Evolutionary conservation across 2,329 filamentous ascomycete species (phyloP), one percentile per base, ranked within the genome.

Genomic region (Hymenoscyphus fructigenus): DNA sequence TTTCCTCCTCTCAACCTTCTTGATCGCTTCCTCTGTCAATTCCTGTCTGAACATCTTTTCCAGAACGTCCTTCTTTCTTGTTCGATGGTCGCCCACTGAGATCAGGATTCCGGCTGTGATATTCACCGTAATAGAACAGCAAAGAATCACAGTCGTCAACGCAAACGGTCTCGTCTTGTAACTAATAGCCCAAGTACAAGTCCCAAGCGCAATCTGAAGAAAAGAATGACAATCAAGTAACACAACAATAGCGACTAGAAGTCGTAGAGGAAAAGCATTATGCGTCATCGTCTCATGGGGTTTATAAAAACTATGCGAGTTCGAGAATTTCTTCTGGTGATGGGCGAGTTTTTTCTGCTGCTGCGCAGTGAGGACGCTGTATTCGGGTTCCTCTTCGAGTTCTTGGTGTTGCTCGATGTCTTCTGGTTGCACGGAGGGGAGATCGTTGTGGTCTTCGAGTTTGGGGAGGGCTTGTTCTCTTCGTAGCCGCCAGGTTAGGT

Each of bases 241-340:
- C 6, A 91, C 81, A n/a, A 94, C 89, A 65, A 94, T 88, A 64
- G 90, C 87, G 44, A 95, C 83, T 36, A 96, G 86, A 5, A 92
- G 81, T 36, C 84, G 83, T 0, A 93, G 80, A 0, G 92, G 91
- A 67, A 96, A 96, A 0, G 92, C 89, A 74, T 87, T 83, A 75
- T 96, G 92, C 0, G 92, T 96, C 38, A 86, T 82, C 0, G 92
- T 96, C 77, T 96, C 92, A 76, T 96, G 90, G 0, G 92, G 91
- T 72, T 93, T 93, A 81, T 96, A 96, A 77, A 94, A 96, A 5
- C 90, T 93, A 75, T 96, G 92, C 0, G 89, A 92, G 70, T 90
- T 92, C 73, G 89, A 84, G 73, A 95, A 90, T 73, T 93, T 94
- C 70, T 82, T 84, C 73, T 93, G 90, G 73, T 96, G 92, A 74